Percentiles rank a stretch among this genome's conserved stretches.
Evolutionary conservation across 2,329 filamentous ascomycete genomes (phyloP).

Genomic region (Triangularia setosa): DNA sequence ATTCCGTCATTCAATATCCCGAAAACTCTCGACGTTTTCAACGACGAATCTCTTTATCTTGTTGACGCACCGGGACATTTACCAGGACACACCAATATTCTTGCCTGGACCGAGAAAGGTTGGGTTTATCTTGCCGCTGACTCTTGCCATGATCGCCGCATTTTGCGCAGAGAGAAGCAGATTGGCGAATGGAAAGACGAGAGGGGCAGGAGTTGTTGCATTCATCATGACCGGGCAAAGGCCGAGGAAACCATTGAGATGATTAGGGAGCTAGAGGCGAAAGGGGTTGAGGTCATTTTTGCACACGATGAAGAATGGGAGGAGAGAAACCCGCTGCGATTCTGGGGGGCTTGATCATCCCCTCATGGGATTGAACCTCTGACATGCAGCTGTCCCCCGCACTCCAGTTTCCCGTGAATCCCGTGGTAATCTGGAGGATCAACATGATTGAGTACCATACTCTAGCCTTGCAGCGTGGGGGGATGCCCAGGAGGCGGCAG

Average conservation of each 20-base stretch:
- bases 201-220: conserved; percentile 40
- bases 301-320: conserved; percentile 46
- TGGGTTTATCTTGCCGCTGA: conserved; percentile 49
- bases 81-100: conserved; percentile 45
- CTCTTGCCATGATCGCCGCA: conserved; percentile 45
- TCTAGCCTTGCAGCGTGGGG: not conserved
- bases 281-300: conserved; percentile 43
- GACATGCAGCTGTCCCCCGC: not conserved
- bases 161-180: conserved; percentile 44
- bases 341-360: conserved; percentile 16
- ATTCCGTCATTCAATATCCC: conserved; percentile 12
- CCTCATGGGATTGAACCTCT: not conserved
- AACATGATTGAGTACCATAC: not conserved
- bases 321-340: conserved; percentile 18
- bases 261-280: conserved; percentile 23
- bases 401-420: too few relatives aligned
- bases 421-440: not conserved
- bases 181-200: conserved; percentile 46
- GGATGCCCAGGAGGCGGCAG: not conserved
- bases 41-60: conserved; percentile 41
- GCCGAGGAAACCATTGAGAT: conserved; percentile 41
- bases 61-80: conserved; percentile 47
- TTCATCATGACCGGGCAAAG: conserved; percentile 43
- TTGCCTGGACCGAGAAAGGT: conserved; percentile 33
- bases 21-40: conserved; percentile 37